A percentile compares a stretch with the other conserved stretches of the same genome.
Evolutionary conservation across 2,329 filamentous ascomycete species (phyloP).

Genomic region (Rhexocercosporidium sp.): DNA sequence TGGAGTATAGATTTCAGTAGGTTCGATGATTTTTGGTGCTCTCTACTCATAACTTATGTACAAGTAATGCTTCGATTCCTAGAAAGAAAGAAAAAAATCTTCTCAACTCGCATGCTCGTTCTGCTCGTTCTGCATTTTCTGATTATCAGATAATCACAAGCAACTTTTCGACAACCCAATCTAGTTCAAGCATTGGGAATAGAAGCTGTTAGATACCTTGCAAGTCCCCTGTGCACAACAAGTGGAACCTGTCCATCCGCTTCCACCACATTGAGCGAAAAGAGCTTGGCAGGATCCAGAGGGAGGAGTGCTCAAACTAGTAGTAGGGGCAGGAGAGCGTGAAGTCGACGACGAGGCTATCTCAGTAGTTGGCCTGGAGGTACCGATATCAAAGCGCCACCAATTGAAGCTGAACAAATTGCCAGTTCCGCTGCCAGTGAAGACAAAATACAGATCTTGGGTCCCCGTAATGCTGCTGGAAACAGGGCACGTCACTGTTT

Average conservation of each 20-base stretch:
- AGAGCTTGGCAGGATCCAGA: neutral
- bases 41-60: too few species aligned
- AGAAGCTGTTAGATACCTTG: neutral
- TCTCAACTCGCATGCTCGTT: too few species aligned
- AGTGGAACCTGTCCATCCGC: neutral
- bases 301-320: neutral
- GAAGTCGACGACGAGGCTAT: neutral
- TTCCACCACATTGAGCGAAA: neutral
- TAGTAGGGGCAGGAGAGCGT: neutral
- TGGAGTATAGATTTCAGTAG: too few species aligned
- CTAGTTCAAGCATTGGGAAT: neutral
- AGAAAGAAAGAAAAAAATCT: too few species aligned
- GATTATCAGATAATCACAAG: too few species aligned
- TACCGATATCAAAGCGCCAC: neutral
- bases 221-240: neutral
- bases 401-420: neutral
- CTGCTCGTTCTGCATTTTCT: too few species aligned
- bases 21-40: too few species aligned
- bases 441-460: neutral
- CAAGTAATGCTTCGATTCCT: too few species aligned
- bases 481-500: neutral
- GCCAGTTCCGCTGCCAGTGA: neutral
- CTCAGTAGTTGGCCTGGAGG: neutral
- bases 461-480: neutral
- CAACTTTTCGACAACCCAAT: too few species aligned